Evolutionary conservation across 2,329 filamentous ascomycete genomes (phyloP), one percentile per base, ranked within the genome.

Genomic region (Phialemonium atrogriseum): DNA sequence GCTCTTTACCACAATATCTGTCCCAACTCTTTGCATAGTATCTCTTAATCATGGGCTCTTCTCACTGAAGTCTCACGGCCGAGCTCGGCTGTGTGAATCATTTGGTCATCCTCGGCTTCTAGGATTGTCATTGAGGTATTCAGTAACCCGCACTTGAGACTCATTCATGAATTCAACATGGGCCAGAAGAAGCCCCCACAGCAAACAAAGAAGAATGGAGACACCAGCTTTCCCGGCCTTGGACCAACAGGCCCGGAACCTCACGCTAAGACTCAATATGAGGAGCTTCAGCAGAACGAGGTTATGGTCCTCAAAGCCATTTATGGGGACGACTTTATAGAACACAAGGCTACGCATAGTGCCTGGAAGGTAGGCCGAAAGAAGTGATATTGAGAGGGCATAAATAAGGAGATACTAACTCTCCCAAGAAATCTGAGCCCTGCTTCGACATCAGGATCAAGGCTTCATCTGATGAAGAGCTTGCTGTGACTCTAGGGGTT

Each of bases 271-370:
- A 70, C 70, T 11, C 64, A 87, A 50, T 94, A 95, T 60, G 75
- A 79, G 42, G 82, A 93, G 59, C 77, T 84, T 20, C 91, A 96
- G 60, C 70, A 82, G 48, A 84, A 94, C 52, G 91, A 96, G 61
- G 69, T 94, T 35, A 74, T 91, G 52, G 89, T 79, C 26, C 68
- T 96, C 37, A 72, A 82, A 48, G 84, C 89, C 24, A 93, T 96
- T 30, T 96, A 91, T 51, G 81, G 80, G 44, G 85, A 94, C 37
- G 88, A 95, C 51, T 95, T 86, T 50, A 69, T 81, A 45, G 77
- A 81, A 52, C 73, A 86, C 47, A 74, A 80, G 48, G 72, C 73
- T 30, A 73, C 73, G 37, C 74, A 77, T 38, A 70, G 75, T 44
- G 88, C 87, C 24, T 96, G 89, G 89, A 87, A 93, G 68, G 83